phyloP scores from a whole-genome alignment of 106 monocot species.

The Apostasia shenzhenica region DNA sequence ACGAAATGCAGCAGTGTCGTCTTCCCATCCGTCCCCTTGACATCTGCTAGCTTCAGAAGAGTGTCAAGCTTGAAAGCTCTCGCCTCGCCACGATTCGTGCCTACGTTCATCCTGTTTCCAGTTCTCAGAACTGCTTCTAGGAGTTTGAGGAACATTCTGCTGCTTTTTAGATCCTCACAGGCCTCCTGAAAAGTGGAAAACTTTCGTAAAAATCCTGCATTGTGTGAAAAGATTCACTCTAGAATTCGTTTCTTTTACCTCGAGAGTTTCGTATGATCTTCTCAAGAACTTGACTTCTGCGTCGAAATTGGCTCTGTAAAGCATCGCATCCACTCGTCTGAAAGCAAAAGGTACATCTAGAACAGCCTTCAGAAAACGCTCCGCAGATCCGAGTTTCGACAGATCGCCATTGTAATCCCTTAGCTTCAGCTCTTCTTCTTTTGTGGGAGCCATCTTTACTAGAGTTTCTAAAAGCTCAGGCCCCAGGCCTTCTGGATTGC shows the following conservation, averaged over 20 bases:
- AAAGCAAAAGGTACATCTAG: constrained; percentile 81
- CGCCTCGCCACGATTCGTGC: constrained; percentile 64
- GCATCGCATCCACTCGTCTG: constrained; percentile 76
- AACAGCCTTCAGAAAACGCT: constrained; percentile 61
- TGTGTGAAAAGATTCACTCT: too few species aligned
- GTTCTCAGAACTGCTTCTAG: constrained; percentile 72
- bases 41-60: constrained; percentile 62
- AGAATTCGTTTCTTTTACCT: constrained; percentile 38
- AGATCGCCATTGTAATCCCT: constrained; percentile 57
- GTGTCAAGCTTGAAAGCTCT: constrained; percentile 81
- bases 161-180: constrained; percentile 65
- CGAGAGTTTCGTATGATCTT: constrained; percentile 48
- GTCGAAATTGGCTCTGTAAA: constrained; percentile 79
- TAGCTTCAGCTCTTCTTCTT: constrained; percentile 77
- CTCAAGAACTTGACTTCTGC: constrained; percentile 59
- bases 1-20: constrained; percentile 81
- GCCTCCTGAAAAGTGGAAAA: constrained; percentile 42
- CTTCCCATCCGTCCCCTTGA: constrained; percentile 66
- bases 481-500: constrained; percentile 64
- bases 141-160: constrained; percentile 65
- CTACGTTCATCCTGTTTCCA: constrained; percentile 77
- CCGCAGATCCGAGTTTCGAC: constrained; percentile 59
- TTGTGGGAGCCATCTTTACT: constrained; percentile 87
- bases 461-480: constrained; percentile 71
- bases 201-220: too few species aligned